Percentiles rank a stretch among this genome's conserved stretches.
Evolutionary conservation across 352 stramenopile species (phyloP).

Genomic region (Phytophthora meadii): DNA sequence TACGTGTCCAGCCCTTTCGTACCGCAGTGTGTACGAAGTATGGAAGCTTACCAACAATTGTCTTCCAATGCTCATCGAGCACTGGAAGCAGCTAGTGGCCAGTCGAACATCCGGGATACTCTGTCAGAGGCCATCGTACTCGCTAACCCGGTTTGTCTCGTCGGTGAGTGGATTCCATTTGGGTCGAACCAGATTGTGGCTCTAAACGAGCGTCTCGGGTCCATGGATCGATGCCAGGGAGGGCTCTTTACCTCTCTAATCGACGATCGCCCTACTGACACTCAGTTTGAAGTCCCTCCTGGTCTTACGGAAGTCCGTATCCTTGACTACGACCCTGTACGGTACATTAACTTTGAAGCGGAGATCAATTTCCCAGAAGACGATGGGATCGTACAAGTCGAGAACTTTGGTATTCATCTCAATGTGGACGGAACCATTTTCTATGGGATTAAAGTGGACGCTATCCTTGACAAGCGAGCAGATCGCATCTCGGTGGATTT

Average conservation of each 20-base stretch:
- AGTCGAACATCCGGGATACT: conserved; percentile 91
- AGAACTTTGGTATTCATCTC: conserved; percentile 93
- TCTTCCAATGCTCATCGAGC: conserved; percentile 90
- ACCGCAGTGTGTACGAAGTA: conserved; percentile 92
- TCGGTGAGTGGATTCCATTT: conserved; percentile 97
- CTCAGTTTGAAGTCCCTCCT: conserved; percentile 83
- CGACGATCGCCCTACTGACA: conserved; percentile 80
- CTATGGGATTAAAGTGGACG: conserved; percentile 89
- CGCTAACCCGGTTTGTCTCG: conserved; percentile 94
- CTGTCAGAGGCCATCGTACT: conserved; percentile 95
- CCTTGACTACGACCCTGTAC: conserved; percentile 96
- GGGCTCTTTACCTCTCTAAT: conserved; percentile 94
- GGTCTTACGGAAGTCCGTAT: conserved; percentile 95
- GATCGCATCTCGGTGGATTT: conserved; percentile 96
- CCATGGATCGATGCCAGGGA: conserved; percentile 94
- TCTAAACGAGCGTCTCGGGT: conserved; percentile 95
- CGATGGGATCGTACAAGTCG: conserved; percentile 93
- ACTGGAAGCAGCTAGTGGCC: conserved; percentile 81
- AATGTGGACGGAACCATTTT: conserved; percentile 77
- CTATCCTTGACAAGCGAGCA: conserved; percentile 94
- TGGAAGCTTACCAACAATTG: conserved; percentile 66
- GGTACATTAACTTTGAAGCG: conserved; percentile 98
- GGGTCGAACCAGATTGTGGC: conserved; percentile 96
- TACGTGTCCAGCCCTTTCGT: conserved; percentile 96
- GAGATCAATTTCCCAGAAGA: conserved; percentile 96